Percentiles rank a stretch among this genome's conserved stretches.
phyloP scores from a whole-genome alignment of 805 yeast species.

The Barnettozyma sucrosica region DNA sequence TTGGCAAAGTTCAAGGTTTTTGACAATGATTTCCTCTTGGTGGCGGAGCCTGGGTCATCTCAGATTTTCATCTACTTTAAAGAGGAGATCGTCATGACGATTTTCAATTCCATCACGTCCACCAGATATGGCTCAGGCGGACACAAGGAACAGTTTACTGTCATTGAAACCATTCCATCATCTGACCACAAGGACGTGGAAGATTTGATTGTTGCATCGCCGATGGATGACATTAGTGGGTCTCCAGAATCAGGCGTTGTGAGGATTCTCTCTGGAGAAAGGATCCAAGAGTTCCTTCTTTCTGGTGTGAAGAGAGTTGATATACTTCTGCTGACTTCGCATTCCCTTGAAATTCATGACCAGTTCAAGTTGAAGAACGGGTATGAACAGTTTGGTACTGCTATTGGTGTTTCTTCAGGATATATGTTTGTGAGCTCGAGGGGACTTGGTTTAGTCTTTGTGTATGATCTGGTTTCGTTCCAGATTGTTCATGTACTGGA shows the following conservation, averaged over 20 bases:
- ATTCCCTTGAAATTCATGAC: neutral
- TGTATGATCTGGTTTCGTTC: slow-evolving; percentile 23
- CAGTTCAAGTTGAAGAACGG: slow-evolving; percentile 15
- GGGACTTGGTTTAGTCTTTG: slow-evolving; percentile 34
- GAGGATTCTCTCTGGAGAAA: slow-evolving; percentile 27
- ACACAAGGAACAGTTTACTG: slow-evolving; percentile 36
- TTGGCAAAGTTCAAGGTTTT: slow-evolving; percentile 27
- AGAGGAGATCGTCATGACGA: slow-evolving; percentile 22
- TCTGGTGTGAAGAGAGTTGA: slow-evolving; percentile 6
- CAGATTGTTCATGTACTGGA: slow-evolving; percentile 23
- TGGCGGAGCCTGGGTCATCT: slow-evolving; percentile 50
- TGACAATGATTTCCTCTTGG: slow-evolving; percentile 34
- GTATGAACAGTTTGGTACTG: slow-evolving; percentile 40
- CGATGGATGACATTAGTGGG: slow-evolving; percentile 31
- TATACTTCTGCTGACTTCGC: slow-evolving; percentile 3
- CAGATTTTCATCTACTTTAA: slow-evolving; percentile 33
- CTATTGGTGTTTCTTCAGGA: slow-evolving; percentile 25
- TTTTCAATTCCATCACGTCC: slow-evolving; percentile 24
- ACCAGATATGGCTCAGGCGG: slow-evolving; percentile 35
- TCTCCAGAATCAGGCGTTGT: slow-evolving; percentile 33
- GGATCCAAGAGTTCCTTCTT: slow-evolving; percentile 13
- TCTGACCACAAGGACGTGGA: neutral
- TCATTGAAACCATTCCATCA: slow-evolving; percentile 18
- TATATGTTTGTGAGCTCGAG: slow-evolving; percentile 33
- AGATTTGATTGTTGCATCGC: slow-evolving; percentile 42